Base-by-base conservation (phyloP, 129 eudicot genomes). In the Flaveria trinervia region DNA sequence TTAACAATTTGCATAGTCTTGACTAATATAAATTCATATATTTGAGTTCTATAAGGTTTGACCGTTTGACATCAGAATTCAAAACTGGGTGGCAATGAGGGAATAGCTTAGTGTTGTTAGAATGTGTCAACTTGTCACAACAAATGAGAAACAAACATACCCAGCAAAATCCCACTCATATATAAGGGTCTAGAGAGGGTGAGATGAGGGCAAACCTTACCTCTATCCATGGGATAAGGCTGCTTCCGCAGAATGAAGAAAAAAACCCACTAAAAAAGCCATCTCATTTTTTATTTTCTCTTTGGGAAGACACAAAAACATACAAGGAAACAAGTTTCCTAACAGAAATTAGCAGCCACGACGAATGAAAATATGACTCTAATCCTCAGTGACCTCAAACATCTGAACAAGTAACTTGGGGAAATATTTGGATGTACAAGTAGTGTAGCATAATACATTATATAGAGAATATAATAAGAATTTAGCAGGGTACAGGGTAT, bases 401-500 rank as follows among this genome's bases (percentile, higher is more conserved):
- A 62, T 17, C 2, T 44, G 51, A 72, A 72, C 66, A 54, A 17
- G n/a, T 59, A 64, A 28, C 45, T 12, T 62, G 44, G 45, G 45
- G 41, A 28, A 64, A 61, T 11, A 26, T 30, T 62, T 33, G 22
- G 14, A 14, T 16, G 0, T 65, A 33, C 13, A 15, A 65, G 48
- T 8, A 30, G 1, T 33, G n/a, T 39, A 39, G 4, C 51, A 61
- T 11, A 52, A 20, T 23, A 71, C 0, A 28, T 50, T n/a, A 45
- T 49, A 26, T 15, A 25, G 0, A 15, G 7, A 5, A 18, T 66
- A 6, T 49, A 25, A 23, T 16, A 20, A 46, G 44, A 71, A 51
- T n/a, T 71, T 50, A 71, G 75, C 48, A 26, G 62, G 9, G 36
- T 51, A 71, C 48, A 26, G 62, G 9, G 36, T 51, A 71, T 30